Percentiles rank a stretch among this genome's conserved stretches.
These are phyloP conservation scores for Sarocladiaceae sp. DNA, from an alignment of 2,329 filamentous ascomycete species.

Conservation along the genomic window DNA sequence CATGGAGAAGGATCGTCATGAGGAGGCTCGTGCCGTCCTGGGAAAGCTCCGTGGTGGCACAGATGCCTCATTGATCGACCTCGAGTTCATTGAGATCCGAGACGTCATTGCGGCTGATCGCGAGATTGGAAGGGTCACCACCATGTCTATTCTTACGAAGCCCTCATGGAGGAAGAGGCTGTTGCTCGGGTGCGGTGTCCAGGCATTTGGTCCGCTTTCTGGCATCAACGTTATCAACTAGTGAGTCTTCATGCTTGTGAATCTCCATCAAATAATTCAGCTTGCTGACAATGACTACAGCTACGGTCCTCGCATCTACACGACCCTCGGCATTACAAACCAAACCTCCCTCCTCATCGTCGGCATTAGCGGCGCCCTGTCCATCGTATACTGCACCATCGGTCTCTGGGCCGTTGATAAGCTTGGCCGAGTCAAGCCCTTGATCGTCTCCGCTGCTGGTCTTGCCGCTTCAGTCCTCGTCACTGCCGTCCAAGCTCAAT, in stretches of 20 bases:
- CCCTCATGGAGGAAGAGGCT: constrained; percentile 40
- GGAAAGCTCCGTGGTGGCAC: constrained; percentile 25
- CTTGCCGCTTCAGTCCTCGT: constrained; percentile 22
- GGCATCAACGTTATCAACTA: constrained; percentile 31
- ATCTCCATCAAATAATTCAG: neutral
- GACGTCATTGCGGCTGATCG: constrained; percentile 32
- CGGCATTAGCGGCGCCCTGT: constrained; percentile 45
- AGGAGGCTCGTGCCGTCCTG: constrained; percentile 28
- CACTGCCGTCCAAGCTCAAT: constrained; percentile 23
- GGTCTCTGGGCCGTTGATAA: constrained; percentile 41
- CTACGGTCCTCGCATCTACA: constrained; percentile 33
- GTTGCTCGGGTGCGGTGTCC: constrained; percentile 41
- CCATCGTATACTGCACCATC: constrained; percentile 42
- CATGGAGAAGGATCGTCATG: constrained; percentile 30
- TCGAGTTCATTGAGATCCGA: constrained; percentile 35
- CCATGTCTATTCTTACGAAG: constrained; percentile 37
- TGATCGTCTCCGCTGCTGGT: constrained; percentile 35
- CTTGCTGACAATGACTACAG: constrained; percentile 11
- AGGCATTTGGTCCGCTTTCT: constrained; percentile 43
- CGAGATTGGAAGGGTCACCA: constrained; percentile 28
- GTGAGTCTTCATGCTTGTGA: constrained; percentile 11
- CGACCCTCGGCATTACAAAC: constrained; percentile 36
- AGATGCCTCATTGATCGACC: constrained; percentile 29
- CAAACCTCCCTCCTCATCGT: constrained; percentile 45
- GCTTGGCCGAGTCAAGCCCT: constrained; percentile 42